These are phyloP conservation scores for Hylodesmum podocarpum DNA, from an alignment of 306 rosid genomes.

Conservation along the genomic window DNA sequence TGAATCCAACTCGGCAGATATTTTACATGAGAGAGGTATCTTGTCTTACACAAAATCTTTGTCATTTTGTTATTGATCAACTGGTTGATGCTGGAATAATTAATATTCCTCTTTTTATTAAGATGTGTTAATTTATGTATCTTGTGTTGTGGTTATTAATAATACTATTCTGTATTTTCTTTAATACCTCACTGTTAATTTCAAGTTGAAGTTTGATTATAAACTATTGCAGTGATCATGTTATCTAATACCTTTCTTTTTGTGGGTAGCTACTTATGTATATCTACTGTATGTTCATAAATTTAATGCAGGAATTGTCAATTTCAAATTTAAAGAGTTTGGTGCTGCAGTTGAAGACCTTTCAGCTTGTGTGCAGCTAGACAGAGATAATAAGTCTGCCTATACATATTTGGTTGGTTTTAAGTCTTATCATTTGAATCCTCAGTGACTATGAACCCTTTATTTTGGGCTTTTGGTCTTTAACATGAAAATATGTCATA, in stretches of 20 bases:
- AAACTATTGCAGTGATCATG: constrained; percentile 1
- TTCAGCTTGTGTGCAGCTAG: constrained; percentile 72
- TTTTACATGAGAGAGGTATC: constrained; percentile 93
- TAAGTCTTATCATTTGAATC: constrained; percentile 10
- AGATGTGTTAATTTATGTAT: neutral
- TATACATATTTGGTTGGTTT: constrained; percentile 76
- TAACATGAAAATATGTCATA: neutral
- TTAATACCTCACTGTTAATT: neutral
- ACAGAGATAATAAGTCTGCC: constrained; percentile 75
- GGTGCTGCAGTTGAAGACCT: constrained; percentile 74
- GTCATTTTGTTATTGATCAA: neutral
- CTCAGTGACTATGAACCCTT: constrained; percentile 18
- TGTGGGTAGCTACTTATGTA: neutral
- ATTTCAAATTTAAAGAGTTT: constrained; percentile 89
- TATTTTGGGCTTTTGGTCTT: constrained; percentile 19
- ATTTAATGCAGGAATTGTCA: constrained; percentile 73
- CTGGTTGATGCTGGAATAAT: neutral
- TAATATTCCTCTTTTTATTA: neutral
- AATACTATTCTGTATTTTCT: constrained; percentile 1
- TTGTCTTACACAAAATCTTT: neutral
- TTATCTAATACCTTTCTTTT: neutral
- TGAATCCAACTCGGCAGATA: constrained; percentile 78
- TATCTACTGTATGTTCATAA: neutral
- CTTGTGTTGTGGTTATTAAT: constrained; percentile 21
- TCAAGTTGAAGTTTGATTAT: constrained; percentile 13